phyloP scores from a whole-genome alignment of 306 rosid genomes.

The Vicia villosa region DNA sequence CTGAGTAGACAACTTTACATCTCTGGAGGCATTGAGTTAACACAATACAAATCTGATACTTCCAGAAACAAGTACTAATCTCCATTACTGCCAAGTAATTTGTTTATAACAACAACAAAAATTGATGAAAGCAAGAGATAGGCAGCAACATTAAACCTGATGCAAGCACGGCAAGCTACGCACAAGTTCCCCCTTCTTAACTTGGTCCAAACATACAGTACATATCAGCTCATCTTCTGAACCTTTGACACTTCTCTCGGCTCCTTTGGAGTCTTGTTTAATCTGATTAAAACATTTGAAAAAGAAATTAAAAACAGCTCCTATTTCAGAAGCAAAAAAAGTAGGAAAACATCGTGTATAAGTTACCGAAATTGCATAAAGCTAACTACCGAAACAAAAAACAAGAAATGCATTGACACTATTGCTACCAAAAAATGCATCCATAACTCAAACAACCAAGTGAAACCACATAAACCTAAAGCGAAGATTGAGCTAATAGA shows the following conservation, averaged over 20 bases:
- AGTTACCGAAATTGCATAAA: neutral
- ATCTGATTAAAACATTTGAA: slow-evolving; percentile 34
- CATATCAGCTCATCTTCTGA: slow-evolving; percentile 47
- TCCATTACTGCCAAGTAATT: neutral
- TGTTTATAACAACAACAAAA: neutral
- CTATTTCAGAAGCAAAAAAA: neutral
- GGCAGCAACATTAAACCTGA: slow-evolving; percentile 50
- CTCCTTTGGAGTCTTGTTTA: slow-evolving; percentile 36
- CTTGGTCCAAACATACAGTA: slow-evolving; percentile 61
- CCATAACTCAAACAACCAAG: neutral
- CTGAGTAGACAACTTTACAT: too few relatives aligned
- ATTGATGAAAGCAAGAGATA: neutral
- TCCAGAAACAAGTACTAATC: neutral
- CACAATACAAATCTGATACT: too few relatives aligned
- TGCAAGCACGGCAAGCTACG: slow-evolving; percentile 72
- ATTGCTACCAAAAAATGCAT: slow-evolving; percentile 6
- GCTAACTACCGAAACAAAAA: slow-evolving; percentile 8
- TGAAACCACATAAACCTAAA: slow-evolving; percentile 15
- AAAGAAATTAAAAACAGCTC: neutral
- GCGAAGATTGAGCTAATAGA: neutral
- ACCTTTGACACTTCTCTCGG: slow-evolving; percentile 28
- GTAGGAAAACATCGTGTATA: neutral
- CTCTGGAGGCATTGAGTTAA: too few relatives aligned
- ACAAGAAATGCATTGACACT: neutral
- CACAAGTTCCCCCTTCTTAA: slow-evolving; percentile 53